phyloP scores from a whole-genome alignment of 2,329 filamentous ascomycete genomes.

The Rosellinia necatrix region DNA sequence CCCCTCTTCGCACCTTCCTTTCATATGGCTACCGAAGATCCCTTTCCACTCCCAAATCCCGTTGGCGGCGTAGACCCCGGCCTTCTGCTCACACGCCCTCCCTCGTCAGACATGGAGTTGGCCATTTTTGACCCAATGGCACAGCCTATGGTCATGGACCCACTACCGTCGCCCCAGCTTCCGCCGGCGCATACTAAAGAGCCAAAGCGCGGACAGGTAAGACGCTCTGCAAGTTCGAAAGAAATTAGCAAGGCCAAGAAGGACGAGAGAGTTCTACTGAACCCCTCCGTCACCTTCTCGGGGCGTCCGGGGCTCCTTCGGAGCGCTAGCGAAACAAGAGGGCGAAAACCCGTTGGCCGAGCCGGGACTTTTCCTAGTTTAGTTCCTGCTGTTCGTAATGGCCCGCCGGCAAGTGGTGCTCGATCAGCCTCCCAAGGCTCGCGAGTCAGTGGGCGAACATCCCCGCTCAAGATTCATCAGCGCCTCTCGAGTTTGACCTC shows the following conservation, averaged over 20 bases:
- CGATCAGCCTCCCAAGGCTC: conserved; percentile 44
- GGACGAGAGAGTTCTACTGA: conserved; percentile 48
- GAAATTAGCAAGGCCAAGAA: conserved; percentile 49
- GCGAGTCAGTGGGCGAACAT: conserved; percentile 53
- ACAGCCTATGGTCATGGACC: conserved; percentile 36
- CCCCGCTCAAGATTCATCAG: conserved; percentile 58
- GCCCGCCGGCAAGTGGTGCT: conserved; percentile 30
- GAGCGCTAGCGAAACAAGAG: conserved; percentile 59
- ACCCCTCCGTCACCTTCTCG: conserved; percentile 57
- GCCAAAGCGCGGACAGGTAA: conserved; percentile 45
- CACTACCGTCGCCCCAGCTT: conserved; percentile 35
- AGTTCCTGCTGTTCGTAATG: conserved; percentile 51
- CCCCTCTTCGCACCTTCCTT: conserved; percentile 50
- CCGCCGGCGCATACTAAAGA: conserved; percentile 36
- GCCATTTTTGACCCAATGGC: conserved; percentile 42
- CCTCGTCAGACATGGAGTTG: conserved; percentile 52
- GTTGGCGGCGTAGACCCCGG: conserved; percentile 61
- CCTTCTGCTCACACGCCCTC: conserved; percentile 59
- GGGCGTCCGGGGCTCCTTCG: conserved; percentile 56
- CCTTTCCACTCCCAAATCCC: conserved; percentile 53
- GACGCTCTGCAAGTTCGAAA: conserved; percentile 52
- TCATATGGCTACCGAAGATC: conserved; percentile 52
- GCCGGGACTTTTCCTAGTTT: conserved; percentile 49
- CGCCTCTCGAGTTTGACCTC: conserved; percentile 58
- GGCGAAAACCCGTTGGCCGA: conserved; percentile 49